phyloP scores from a whole-genome alignment of 2,329 filamentous ascomycete genomes.

The Penicillium sp. region DNA sequence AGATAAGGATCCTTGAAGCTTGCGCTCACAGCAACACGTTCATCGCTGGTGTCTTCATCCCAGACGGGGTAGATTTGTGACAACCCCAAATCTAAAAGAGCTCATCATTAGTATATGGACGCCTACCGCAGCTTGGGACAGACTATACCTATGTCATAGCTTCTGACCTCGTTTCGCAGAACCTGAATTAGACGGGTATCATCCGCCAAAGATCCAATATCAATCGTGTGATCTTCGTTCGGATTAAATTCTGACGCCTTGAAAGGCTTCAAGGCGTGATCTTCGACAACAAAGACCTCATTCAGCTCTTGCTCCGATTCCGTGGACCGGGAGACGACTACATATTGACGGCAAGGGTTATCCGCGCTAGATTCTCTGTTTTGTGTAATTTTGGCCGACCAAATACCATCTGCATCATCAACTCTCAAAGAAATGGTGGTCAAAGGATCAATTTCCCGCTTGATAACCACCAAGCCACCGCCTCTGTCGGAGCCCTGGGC shows the following conservation, averaged over 20 bases:
- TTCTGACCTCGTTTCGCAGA: constrained; percentile 78
- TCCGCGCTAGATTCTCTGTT: constrained; percentile 49
- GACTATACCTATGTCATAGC: constrained; percentile 78
- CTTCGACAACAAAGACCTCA: constrained; percentile 72
- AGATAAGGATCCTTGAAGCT: constrained; percentile 86
- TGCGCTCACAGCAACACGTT: constrained; percentile 72
- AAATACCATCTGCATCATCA: constrained; percentile 69
- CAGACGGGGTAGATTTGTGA: constrained; percentile 89
- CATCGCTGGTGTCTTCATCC: constrained; percentile 77
- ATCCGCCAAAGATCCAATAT: constrained; percentile 77
- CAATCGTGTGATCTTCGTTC: constrained; percentile 79
- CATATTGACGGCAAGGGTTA: constrained; percentile 63
- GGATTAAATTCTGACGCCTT: constrained; percentile 87
- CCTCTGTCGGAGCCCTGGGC: constrained; percentile 54
- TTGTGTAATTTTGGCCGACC: constrained; percentile 63
- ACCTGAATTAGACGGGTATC: constrained; percentile 83
- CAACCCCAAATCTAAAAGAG: constrained; percentile 67
- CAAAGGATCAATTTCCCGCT: constrained; percentile 70
- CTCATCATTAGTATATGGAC: background rate
- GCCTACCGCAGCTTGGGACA: background rate
- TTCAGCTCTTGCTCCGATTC: constrained; percentile 69
- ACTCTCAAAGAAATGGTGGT: constrained; percentile 68
- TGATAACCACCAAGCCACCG: constrained; percentile 71
- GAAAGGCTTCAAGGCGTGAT: constrained; percentile 68
- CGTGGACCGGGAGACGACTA: constrained; percentile 72